These are phyloP conservation scores for Vaucheria bursata DNA, from an alignment of 352 stramenopile species.

Conservation along the genomic window DNA sequence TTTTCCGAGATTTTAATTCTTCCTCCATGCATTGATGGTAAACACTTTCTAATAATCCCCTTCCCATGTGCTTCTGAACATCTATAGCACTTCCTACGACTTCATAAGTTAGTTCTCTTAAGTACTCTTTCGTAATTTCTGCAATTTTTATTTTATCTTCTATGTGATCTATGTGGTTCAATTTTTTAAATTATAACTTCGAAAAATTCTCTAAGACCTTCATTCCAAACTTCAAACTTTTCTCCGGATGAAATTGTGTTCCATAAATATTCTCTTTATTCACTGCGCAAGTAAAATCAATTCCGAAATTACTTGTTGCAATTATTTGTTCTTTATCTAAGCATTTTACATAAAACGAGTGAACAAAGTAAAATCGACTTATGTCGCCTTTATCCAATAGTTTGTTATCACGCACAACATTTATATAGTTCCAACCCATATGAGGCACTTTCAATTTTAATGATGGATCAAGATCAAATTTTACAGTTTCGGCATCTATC, in stretches of 20 bases:
- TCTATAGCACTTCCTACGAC: no score
- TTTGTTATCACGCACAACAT: not conserved
- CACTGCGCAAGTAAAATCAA: not conserved
- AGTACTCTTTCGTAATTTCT: no score
- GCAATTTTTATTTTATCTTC: no score
- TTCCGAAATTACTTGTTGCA: not conserved
- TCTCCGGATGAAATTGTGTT: conserved; percentile 5
- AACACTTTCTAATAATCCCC: no score
- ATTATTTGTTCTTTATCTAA: not conserved
- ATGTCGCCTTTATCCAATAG: not conserved
- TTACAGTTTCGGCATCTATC: not conserved
- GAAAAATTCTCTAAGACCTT: not conserved
- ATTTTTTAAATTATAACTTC: not conserved
- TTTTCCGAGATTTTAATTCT: no score
- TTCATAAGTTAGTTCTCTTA: no score
- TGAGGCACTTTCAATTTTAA: not conserved
- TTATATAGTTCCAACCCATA: not conserved
- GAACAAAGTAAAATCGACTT: not conserved
- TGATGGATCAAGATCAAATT: not conserved
- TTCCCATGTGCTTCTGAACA: no score
- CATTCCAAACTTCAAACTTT: not conserved
- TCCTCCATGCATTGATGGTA: no score
- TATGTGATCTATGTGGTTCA: no score
- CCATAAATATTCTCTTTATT: not conserved
- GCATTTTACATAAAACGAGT: not conserved